Conservation (phyloP, 257 asterid species). For the Phtheirospermum japonicum region DNA sequence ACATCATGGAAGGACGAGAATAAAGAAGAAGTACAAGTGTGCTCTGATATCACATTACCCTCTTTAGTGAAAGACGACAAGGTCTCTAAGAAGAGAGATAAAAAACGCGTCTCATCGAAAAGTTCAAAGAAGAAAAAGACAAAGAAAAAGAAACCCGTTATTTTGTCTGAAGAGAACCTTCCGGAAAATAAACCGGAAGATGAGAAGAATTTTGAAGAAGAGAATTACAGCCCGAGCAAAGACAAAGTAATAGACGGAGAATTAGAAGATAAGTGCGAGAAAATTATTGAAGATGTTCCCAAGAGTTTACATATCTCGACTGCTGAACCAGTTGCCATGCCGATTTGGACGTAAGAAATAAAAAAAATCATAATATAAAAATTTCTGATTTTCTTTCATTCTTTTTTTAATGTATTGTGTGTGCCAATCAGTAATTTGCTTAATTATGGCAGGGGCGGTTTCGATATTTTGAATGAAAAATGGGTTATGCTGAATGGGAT, state of each 20-base stretch:
- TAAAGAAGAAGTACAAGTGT: not conserved
- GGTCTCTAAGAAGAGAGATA: constrained; percentile 23
- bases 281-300: constrained; percentile 22
- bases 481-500: constrained; percentile 40
- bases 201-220: constrained; percentile 7
- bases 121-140: constrained; percentile 20
- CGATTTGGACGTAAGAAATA: constrained; percentile 69
- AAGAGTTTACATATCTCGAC: constrained; percentile 20
- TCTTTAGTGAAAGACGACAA: constrained; percentile 6
- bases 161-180: not conserved
- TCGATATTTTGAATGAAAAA: constrained; percentile 39
- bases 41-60: constrained; percentile 9
- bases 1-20: not conserved
- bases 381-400: not conserved
- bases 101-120: constrained; percentile 1
- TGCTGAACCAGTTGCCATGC: constrained; percentile 41
- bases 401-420: not conserved
- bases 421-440: constrained; percentile 16
- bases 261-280: not conserved
- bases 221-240: constrained; percentile 5
- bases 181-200: constrained; percentile 4
- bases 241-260: constrained; percentile 1
- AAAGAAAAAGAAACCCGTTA: not conserved
- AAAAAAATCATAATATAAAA: constrained; percentile 1
- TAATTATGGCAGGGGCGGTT: constrained; percentile 54